These are phyloP conservation scores for Physcomitrellopsis africana DNA, from an alignment of 225 moss, liverwort and hornwort species.

Conservation along the genomic window DNA sequence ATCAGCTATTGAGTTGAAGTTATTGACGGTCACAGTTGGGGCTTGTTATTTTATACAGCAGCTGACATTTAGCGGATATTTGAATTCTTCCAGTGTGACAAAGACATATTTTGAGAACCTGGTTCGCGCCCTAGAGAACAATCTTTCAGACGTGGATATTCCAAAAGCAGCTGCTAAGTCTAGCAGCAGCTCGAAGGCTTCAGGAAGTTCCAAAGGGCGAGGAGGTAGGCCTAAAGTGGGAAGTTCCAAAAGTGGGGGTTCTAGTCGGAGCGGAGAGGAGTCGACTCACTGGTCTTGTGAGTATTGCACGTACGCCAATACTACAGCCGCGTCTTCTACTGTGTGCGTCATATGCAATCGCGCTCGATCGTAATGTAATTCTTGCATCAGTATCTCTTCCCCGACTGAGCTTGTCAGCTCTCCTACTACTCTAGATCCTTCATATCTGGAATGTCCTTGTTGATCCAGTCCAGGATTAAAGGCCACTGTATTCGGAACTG, in stretches of 20 bases:
- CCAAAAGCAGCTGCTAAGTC: slow-evolving; percentile 52
- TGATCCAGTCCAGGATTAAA: not conserved
- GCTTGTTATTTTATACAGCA: not conserved
- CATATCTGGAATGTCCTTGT: slow-evolving; percentile 23
- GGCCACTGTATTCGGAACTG: slow-evolving; percentile 19
- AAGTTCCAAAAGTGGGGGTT: slow-evolving; percentile 48
- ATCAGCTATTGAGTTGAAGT: not conserved
- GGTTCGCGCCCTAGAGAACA: slow-evolving; percentile 80
- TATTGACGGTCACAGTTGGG: not conserved
- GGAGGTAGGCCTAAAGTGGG: slow-evolving; percentile 60
- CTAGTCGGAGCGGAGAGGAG: slow-evolving; percentile 60
- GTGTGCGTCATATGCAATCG: slow-evolving; percentile 71
- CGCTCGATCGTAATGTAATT: slow-evolving; percentile 41
- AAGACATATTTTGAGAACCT: slow-evolving; percentile 94
- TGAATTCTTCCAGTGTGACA: slow-evolving; percentile 61
- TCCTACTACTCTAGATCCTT: slow-evolving; percentile 18
- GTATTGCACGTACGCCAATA: slow-evolving; percentile 69
- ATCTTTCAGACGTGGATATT: slow-evolving; percentile 77
- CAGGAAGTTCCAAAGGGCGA: slow-evolving; percentile 66
- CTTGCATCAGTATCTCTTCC: slow-evolving; percentile 1
- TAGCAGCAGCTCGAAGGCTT: slow-evolving; percentile 68
- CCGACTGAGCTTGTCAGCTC: slow-evolving; percentile 24
- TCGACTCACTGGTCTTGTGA: slow-evolving; percentile 69
- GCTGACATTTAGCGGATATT: slow-evolving; percentile 14
- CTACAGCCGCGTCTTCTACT: slow-evolving; percentile 39